Percentiles rank a stretch among this genome's conserved stretches.
Conservation (phyloP, 2,329 filamentous ascomycete species). For the Colletotrichum lini region DNA sequence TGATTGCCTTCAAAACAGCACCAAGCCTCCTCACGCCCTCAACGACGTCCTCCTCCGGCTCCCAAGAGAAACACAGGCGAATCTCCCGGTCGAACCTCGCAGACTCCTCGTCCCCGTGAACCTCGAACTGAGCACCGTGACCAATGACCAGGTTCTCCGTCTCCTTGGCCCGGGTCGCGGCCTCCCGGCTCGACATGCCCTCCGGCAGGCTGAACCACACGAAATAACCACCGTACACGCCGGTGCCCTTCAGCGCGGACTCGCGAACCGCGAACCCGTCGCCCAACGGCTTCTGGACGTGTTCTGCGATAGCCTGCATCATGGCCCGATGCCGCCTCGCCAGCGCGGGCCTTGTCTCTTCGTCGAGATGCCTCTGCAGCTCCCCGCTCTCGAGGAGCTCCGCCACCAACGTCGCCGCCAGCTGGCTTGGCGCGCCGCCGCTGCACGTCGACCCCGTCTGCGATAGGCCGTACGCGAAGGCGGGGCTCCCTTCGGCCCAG, state of each 20-base stretch:
- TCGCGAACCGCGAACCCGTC: conserved; percentile 64
- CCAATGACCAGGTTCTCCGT: conserved; percentile 79
- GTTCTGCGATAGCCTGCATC: conserved; percentile 68
- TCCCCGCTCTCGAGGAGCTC: conserved; percentile 62
- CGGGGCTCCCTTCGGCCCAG: conserved; percentile 83
- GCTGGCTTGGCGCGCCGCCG: conserved; percentile 71
- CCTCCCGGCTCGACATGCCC: conserved; percentile 63
- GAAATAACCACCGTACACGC: conserved; percentile 85
- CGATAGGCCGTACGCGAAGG: conserved; percentile 65
- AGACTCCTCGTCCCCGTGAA: conserved; percentile 68
- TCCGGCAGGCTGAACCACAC: conserved; percentile 80
- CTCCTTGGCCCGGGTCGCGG: conserved; percentile 70
- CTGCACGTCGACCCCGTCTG: conserved; percentile 68
- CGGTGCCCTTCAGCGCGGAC: conserved; percentile 52
- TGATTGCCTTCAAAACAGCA: conserved; percentile 56
- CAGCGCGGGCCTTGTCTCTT: conserved; percentile 60
- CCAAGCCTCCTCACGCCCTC: conserved; percentile 78
- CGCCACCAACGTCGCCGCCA: conserved; percentile 67
- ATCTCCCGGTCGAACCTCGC: conserved; percentile 72
- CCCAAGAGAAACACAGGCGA: conserved; percentile 81
- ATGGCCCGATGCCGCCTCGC: conserved; percentile 65
- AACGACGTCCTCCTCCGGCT: conserved; percentile 73
- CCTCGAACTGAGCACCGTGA: conserved; percentile 78
- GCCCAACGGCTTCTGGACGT: conserved; percentile 69
- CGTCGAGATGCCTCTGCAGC: conserved; percentile 61